Conservation (phyloP, 345 rosid genomes). For the Aquilaria malaccensis region DNA sequence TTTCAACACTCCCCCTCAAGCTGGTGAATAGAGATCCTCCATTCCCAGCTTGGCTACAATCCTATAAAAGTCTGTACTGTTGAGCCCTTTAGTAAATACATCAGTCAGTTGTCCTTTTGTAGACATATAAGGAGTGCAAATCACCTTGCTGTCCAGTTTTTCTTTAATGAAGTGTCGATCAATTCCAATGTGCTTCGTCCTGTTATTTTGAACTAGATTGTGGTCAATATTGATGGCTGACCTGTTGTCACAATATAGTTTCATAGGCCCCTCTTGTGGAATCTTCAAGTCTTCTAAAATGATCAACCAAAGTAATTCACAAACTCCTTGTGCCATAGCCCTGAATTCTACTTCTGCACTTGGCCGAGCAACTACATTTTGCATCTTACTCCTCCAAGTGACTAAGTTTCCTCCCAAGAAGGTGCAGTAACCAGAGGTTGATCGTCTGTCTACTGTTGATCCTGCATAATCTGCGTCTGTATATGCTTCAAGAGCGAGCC, state of each 20-base stretch:
- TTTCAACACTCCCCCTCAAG: slow-evolving; percentile 8
- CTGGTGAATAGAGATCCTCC: background rate
- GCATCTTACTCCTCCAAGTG: background rate
- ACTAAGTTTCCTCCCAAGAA: background rate
- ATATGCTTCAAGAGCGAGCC: too few species aligned
- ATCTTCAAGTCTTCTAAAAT: too few species aligned
- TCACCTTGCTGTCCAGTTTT: background rate
- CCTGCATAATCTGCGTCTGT: too few species aligned
- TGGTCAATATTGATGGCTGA: background rate
- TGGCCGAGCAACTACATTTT: too few species aligned
- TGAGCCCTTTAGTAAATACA: background rate
- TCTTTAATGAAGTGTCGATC: background rate
- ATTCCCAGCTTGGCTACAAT: background rate
- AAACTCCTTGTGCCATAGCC: too few species aligned
- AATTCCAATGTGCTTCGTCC: too few species aligned
- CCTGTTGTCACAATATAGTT: background rate
- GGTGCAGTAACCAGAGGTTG: background rate
- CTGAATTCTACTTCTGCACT: too few species aligned
- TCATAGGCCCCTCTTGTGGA: background rate
- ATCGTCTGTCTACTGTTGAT: background rate
- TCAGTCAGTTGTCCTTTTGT: background rate
- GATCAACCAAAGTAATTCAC: too few species aligned
- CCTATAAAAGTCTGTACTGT: background rate
- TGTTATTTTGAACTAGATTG: too few species aligned
- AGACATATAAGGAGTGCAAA: background rate